phyloP scores from a whole-genome alignment of 176 grass and related monocot genomes.

The Olyra latifolia region DNA sequence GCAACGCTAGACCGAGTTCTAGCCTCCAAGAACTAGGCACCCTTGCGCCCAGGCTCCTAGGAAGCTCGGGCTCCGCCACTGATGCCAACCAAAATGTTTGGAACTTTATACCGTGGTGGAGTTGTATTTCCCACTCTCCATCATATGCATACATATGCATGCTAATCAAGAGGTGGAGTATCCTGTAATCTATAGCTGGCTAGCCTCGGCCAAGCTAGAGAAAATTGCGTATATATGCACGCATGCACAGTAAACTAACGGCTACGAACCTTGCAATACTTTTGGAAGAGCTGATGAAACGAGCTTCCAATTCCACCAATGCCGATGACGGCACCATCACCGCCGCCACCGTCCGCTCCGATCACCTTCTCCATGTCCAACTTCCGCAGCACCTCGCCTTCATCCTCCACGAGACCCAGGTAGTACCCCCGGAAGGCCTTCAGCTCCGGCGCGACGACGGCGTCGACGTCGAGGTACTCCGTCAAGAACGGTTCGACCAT shows the following conservation, averaged over 20 bases:
- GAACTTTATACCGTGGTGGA: too few species aligned
- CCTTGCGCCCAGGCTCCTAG: too few species aligned
- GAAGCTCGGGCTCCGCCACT: too few species aligned
- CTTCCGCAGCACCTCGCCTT: constrained; percentile 16
- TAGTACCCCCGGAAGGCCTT: constrained; percentile 52
- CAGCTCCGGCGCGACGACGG: constrained; percentile 59
- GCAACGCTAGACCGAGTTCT: too few species aligned
- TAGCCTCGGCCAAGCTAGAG: too few species aligned
- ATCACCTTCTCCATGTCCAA: constrained; percentile 31
- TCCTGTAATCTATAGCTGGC: too few species aligned
- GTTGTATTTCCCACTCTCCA: too few species aligned
- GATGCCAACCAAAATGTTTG: too few species aligned
- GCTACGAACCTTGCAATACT: constrained; percentile 47
- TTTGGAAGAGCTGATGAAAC: constrained; percentile 30
- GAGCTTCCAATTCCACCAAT: constrained; percentile 23
- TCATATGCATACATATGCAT: neutral
- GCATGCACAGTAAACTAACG: neutral
- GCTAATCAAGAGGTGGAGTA: too few species aligned
- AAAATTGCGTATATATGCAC: neutral
- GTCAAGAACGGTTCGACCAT: constrained; percentile 67
- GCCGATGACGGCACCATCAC: neutral
- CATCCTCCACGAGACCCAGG: constrained; percentile 54
- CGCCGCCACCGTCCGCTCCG: neutral
- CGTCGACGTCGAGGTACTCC: constrained; percentile 60
- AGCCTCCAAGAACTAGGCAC: too few species aligned